Conservation (phyloP, 495 filamentous ascomycete species). For the Lophiostoma macrostomum region DNA sequence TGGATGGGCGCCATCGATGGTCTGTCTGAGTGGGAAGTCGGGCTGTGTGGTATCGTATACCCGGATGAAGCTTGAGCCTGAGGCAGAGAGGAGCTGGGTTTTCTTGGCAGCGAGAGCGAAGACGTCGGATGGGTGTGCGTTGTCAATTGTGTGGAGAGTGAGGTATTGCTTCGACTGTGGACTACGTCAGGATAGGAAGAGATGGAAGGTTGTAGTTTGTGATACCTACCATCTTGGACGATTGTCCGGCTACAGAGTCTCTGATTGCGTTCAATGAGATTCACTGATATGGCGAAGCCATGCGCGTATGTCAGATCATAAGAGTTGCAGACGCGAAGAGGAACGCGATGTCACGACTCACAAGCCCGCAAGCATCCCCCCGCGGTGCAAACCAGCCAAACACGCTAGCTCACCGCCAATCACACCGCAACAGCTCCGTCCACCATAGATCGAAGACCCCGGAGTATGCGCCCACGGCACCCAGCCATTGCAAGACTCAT, state of each 20-base stretch:
- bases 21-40: conserved; percentile 72
- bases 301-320: neutral
- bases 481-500: neutral
- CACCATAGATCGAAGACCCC: neutral
- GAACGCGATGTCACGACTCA: conserved; percentile 31
- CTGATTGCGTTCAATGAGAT: neutral
- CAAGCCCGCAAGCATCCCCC: conserved; percentile 10
- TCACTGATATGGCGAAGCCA: neutral
- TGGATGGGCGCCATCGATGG: conserved; percentile 70
- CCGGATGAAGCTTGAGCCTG: conserved; percentile 74
- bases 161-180: conserved; percentile 99
- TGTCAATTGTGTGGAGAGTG: conserved; percentile 81
- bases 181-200: neutral
- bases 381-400: conserved; percentile 16
- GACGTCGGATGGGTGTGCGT: conserved; percentile 85
- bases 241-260: too few species aligned
- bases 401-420: conserved; percentile 12
- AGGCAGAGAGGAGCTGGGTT: conserved; percentile 71
- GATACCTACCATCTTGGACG: conserved; percentile 14
- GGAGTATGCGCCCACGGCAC: too few species aligned
- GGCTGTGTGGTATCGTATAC: conserved; percentile 68
- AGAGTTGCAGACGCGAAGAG: conserved; percentile 6
- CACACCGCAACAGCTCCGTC: neutral
- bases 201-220: neutral
- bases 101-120: conserved; percentile 84